Base-by-base conservation (phyloP, 2,329 filamentous ascomycete species). In the Aspergillus sp. region DNA sequence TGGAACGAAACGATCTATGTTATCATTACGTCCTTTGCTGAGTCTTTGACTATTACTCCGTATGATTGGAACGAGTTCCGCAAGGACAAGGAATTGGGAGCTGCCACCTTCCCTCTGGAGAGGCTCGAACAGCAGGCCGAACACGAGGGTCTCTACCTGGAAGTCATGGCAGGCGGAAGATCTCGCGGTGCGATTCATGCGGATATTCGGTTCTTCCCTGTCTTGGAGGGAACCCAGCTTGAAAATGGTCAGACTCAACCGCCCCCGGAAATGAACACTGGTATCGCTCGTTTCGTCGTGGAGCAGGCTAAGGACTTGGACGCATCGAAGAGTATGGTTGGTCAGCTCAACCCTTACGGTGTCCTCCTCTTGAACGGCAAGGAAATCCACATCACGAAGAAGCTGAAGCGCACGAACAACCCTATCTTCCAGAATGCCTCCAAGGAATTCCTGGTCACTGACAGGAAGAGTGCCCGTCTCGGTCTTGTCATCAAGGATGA, bases 1-100 rank as follows among this genome's bases (percentile, higher is more conserved):
- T 99, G 95, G 95, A 96, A 95, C 71, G 94, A 99, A 79, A 99
- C 95, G 0, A 88, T 97, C 72, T 97, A 97, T 74, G 87, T 98
- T 68, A 95, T 99, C 65, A 84, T 99, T 66, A 96, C 92, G 1
- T 96, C 92, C 4, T 90, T 96, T 73, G 91, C 90, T 60, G 95
- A 99, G 73, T 85, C 90, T 28, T 82, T 99, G 58, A 95, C 94
- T 21, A 84, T 99, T 58, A 87, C 90, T 58, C 76, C 97, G 30
- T 97, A 88, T 70, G 95, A 99, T 76, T 97, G 89, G 84, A 99
- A 99, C 70, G 95, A 97, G 60, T 91, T 91, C 76, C 89, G 95
- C 66, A 99, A 98, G 79, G 93, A 97, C 79, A 97, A 97, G 80
- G 92, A 97, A 75, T 85, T 99, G 51, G 95, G 94, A 57, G 85